Evolutionary conservation across 345 rosid species (phyloP).

Genomic region (Lenwebbia sp.): DNA sequence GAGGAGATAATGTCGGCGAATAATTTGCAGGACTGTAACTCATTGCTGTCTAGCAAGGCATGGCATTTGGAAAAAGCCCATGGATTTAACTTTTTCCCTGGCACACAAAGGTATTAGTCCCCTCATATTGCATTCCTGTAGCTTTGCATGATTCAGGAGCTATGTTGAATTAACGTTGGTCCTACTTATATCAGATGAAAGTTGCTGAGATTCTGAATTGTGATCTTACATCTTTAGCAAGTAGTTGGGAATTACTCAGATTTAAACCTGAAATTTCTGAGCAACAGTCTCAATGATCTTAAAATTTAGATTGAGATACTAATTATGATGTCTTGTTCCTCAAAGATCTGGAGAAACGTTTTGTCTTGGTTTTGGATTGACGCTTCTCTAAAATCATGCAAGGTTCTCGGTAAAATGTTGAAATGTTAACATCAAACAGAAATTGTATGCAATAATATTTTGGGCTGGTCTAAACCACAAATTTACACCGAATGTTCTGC

Average conservation of each 20-base stretch:
- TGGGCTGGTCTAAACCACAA: not conserved
- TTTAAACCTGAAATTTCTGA: not conserved
- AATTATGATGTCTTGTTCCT: not conserved
- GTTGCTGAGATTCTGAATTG: not conserved
- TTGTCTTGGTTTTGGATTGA: not conserved
- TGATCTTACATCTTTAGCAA: not conserved
- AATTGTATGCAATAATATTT: not conserved
- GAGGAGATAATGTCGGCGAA: not conserved
- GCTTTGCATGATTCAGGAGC: not conserved
- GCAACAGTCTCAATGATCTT: not conserved
- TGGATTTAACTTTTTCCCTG: constrained; percentile 93
- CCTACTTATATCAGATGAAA: not conserved
- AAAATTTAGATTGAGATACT: not conserved
- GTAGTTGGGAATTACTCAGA: not conserved
- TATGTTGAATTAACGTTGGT: not conserved
- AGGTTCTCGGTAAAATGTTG: not conserved
- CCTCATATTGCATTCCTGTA: not conserved
- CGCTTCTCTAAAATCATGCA: not conserved
- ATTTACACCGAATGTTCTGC: not conserved
- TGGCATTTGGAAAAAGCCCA: constrained; percentile 81
- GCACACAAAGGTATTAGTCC: constrained; percentile 63
- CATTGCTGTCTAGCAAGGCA: constrained; percentile 50
- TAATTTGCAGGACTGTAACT: constrained; percentile 61
- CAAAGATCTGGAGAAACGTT: not conserved
- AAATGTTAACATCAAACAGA: not conserved